phyloP scores from a whole-genome alignment of 352 stramenopile species.

The Phytopythium vexans region DNA sequence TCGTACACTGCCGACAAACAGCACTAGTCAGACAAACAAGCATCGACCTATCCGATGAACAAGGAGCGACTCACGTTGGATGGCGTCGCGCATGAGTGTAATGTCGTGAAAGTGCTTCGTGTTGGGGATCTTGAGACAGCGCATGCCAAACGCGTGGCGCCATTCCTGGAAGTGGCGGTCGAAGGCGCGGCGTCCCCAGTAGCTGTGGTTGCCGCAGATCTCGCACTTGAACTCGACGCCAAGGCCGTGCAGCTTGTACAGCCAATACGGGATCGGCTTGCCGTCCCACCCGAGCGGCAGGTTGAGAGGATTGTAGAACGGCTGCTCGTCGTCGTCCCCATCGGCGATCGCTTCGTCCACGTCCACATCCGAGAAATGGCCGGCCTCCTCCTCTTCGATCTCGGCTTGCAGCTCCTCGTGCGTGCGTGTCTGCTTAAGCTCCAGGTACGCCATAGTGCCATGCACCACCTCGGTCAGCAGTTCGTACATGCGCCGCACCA shows the following conservation, averaged over 20 bases:
- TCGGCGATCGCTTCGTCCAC: conserved; percentile 65
- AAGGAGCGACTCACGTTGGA: conserved; percentile 46
- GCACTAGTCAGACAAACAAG: conserved; percentile 11
- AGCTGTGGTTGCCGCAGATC: conserved; percentile 99
- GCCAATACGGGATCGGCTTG: conserved; percentile 99
- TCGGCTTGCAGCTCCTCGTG: conserved; percentile 85
- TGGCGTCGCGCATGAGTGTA: conserved; percentile 97
- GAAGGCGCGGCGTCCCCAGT: conserved; percentile 96
- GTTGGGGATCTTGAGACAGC: conserved; percentile 98
- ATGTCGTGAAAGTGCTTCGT: conserved; percentile 99
- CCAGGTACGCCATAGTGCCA: conserved; percentile 79
- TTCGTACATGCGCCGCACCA: conserved; percentile 71
- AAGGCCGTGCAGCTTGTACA: conserved; percentile 99
- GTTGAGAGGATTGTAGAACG: conserved; percentile 99
- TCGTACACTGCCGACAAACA: conserved; percentile 86
- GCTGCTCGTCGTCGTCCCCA: conserved; percentile 93
- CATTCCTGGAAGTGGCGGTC: conserved; percentile 98
- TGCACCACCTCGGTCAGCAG: conserved; percentile 83
- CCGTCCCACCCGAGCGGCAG: conserved; percentile 98
- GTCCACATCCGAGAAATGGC: conserved; percentile 77
- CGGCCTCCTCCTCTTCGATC: conserved; percentile 86
- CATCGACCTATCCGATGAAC: conserved; percentile 1
- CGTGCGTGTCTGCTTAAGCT: conserved; percentile 86
- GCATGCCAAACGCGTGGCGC: conserved; percentile 98
- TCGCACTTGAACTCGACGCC: conserved; percentile 99